Evolutionary conservation across 2,329 filamentous ascomycete genomes (phyloP).

Genomic region (Pseudogymnoascus sp.): DNA sequence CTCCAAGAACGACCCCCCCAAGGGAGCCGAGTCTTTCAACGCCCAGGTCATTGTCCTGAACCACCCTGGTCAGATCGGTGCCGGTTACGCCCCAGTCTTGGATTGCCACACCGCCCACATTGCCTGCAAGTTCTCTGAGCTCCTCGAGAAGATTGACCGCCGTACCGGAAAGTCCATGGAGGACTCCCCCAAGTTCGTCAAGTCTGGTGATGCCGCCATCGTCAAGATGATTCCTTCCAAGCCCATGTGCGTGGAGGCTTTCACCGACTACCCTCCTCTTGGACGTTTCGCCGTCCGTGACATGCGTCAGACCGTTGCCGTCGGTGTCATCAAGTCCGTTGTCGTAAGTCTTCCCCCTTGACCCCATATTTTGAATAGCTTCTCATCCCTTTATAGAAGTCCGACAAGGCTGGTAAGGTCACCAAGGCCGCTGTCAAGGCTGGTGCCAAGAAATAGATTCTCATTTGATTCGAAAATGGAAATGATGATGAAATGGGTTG

Average conservation of each 20-base stretch:
- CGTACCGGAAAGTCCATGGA: conserved; percentile 98
- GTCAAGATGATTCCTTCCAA: conserved; percentile 99
- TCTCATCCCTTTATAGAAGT: conserved; percentile 11
- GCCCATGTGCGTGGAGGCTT: conserved; percentile 99
- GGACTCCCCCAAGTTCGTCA: conserved; percentile 96
- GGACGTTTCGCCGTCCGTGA: conserved; percentile 99
- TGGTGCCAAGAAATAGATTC: conserved; percentile 30
- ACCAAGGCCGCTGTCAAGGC: conserved; percentile 35
- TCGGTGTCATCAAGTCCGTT: conserved; percentile 88
- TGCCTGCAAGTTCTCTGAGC: conserved; percentile 99
- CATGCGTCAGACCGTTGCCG: conserved; percentile 84
- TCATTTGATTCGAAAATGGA: conserved; percentile 2
- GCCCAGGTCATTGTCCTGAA: conserved; percentile 99
- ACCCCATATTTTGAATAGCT: not conserved
- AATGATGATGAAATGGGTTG: conserved; percentile 1
- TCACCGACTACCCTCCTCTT: conserved; percentile 99
- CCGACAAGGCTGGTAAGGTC: conserved; percentile 29
- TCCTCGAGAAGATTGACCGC: conserved; percentile 99
- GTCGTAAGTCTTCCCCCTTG: not conserved
- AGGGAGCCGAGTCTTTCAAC: conserved; percentile 87
- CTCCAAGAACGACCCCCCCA: conserved; percentile 98
- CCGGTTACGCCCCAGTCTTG: conserved; percentile 96
- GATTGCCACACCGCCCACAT: conserved; percentile 99
- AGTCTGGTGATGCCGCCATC: conserved; percentile 99
- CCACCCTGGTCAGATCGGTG: conserved; percentile 99